These are phyloP conservation scores for Truncatella angustata DNA, from an alignment of 2,329 filamentous ascomycete species.

Conservation along the genomic window DNA sequence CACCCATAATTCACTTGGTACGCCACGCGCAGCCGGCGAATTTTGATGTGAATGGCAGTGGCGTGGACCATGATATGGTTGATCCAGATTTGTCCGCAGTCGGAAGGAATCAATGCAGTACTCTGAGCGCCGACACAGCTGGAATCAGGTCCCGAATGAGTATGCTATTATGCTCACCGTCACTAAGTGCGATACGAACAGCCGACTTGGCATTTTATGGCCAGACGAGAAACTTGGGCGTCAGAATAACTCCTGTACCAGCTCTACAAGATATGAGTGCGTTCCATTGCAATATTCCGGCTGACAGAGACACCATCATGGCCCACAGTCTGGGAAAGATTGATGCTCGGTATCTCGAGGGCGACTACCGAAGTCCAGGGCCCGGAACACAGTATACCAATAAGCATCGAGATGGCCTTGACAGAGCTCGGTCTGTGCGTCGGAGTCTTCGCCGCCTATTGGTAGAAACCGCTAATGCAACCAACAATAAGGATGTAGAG, in stretches of 20 bases:
- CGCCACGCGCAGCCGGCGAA: not conserved
- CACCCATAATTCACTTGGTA: not conserved
- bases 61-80: not conserved
- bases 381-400: too few species aligned
- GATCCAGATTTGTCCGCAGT: not conserved
- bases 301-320: not conserved
- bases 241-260: not conserved
- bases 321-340: not conserved
- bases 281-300: not conserved
- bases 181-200: not conserved
- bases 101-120: not conserved
- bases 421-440: too few species aligned
- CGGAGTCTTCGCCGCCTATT: too few species aligned
- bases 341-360: not conserved
- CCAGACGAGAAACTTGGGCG: not conserved
- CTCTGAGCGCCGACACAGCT: not conserved
- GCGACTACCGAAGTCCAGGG: not conserved
- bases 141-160: not conserved
- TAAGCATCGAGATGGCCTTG: too few species aligned
- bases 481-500: too few species aligned
- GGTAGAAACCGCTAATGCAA: too few species aligned
- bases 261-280: not conserved
- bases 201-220: not conserved
- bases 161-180: not conserved
- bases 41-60: not conserved